Evolutionary conservation across 768 basidiomycete species (phyloP), one percentile per base, ranked within the genome.

Genomic region (Roridomyces roridus): DNA sequence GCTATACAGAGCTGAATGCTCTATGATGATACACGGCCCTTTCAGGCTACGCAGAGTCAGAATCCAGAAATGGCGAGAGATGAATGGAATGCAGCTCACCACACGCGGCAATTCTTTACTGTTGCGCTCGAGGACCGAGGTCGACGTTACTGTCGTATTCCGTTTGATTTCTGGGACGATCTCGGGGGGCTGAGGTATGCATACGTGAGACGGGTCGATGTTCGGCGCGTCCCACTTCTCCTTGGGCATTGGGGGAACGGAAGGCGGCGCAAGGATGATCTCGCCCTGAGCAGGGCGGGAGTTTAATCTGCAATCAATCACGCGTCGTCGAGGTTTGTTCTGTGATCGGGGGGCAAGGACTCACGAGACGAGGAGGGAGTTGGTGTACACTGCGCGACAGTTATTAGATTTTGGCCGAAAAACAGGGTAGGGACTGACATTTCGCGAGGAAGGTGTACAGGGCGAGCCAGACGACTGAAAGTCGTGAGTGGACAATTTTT

Each of bases 401-500:
- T n/a, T n/a, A n/a, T n/a, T n/a, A n/a, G n/a, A n/a, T n/a, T n/a
- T n/a, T n/a, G n/a, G n/a, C n/a, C n/a, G n/a, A n/a, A n/a, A n/a
- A n/a, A n/a, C n/a, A n/a, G n/a, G n/a, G n/a, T n/a, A n/a, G n/a
- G n/a, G n/a, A n/a, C n/a, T n/a, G n/a, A 71, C 71, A 43, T 65
- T 72, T 72, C 3, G 72, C 71, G 6, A 73, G 59, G 47, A 70
- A 68, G 3, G 68, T 68, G 47, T 74, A 73, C 5, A 69, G 49
- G 12, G 65, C 73, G 4, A 70, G 63, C 73, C 72, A 74, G 25
- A 72, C 51, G 46, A 70, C 71, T 74, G n/a, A n/a, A n/a, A n/a
- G n/a, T n/a, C n/a, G n/a, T n/a, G n/a, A n/a, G 51, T 12, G 15
- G 24, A 25, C 9, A 31, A 5, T 11, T n/a, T 23, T 11, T 24